phyloP scores from a whole-genome alignment of 306 rosid species.

The Oemleria cerasiformis region DNA sequence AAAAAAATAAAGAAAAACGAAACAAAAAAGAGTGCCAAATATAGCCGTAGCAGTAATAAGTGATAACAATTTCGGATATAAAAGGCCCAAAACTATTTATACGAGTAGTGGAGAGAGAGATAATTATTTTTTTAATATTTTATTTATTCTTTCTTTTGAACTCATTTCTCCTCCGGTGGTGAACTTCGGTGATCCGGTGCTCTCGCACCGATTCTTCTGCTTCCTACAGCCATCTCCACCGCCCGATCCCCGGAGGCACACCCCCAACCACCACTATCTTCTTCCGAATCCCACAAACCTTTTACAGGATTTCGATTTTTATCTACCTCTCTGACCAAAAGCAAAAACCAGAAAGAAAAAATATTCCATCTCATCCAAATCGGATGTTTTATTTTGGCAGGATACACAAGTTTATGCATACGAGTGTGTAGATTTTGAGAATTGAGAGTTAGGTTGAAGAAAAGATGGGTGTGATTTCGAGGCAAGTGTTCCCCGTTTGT shows the following conservation, averaged over 20 bases:
- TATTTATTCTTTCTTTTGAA: not conserved
- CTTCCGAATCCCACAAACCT: not conserved
- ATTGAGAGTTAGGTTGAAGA: not conserved
- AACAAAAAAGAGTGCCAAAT: conserved; percentile 1
- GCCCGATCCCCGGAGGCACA: conserved; percentile 14
- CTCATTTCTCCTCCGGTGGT: conserved; percentile 32
- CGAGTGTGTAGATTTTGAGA: not conserved
- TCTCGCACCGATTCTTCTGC: conserved; percentile 21
- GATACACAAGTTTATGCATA: not conserved
- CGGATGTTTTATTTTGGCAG: not conserved
- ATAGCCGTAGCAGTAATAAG: conserved; percentile 4
- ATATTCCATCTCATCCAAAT: not conserved
- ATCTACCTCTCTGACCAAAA: not conserved
- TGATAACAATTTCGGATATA: not conserved
- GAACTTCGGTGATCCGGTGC: conserved; percentile 48
- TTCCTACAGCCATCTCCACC: not conserved
- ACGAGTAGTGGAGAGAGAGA: not conserved
- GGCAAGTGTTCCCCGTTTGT: conserved; percentile 74
- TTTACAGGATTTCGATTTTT: not conserved
- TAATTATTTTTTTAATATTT: not conserved
- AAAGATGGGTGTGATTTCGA: conserved; percentile 59
- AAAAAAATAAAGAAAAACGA: not conserved
- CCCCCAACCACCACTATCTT: not conserved
- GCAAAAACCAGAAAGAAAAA: too few species aligned
- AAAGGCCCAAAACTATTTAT: not conserved